These are phyloP conservation scores for Coniferiporia weirii DNA, from an alignment of 1,284 basidiomycete genomes.

Conservation along the genomic window DNA sequence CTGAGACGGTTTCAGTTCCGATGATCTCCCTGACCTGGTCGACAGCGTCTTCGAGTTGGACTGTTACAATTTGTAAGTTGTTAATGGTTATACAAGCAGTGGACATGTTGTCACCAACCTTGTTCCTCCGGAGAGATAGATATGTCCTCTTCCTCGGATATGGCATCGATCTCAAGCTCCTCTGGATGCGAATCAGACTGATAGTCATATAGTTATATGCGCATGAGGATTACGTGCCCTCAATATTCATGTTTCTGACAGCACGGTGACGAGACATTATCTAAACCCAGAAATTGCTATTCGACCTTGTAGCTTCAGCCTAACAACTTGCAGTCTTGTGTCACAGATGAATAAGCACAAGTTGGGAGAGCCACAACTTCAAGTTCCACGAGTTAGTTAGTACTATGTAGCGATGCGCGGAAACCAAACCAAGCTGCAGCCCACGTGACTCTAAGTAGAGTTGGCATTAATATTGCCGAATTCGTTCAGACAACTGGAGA, in stretches of 20 bases:
- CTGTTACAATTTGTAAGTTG: slow-evolving; percentile 35
- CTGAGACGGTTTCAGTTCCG: slow-evolving; percentile 60
- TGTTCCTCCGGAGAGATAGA: slow-evolving; percentile 67
- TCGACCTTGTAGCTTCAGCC: background rate
- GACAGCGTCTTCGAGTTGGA: slow-evolving; percentile 66
- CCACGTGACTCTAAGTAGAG: too few relatives aligned
- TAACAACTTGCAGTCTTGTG: background rate
- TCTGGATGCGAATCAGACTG: slow-evolving; percentile 39
- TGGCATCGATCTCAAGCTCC: slow-evolving; percentile 68
- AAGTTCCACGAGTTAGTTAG: background rate
- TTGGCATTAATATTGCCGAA: too few relatives aligned
- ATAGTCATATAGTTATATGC: slow-evolving; percentile 20
- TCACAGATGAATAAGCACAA: background rate
- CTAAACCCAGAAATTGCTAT: background rate
- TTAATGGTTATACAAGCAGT: background rate
- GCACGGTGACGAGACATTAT: slow-evolving; percentile 86
- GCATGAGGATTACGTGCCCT: slow-evolving; percentile 46
- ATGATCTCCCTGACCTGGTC: slow-evolving; percentile 64
- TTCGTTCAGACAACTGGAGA: too few relatives aligned
- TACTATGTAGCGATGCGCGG: too few relatives aligned
- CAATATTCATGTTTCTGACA: slow-evolving; percentile 84
- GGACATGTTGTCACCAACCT: slow-evolving; percentile 35
- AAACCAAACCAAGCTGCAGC: too few relatives aligned
- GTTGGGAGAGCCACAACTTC: background rate
- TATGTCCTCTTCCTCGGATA: slow-evolving; percentile 61